Conservation (phyloP, 805 yeast species). For the Kregervanrija pseudodelftensis region DNA sequence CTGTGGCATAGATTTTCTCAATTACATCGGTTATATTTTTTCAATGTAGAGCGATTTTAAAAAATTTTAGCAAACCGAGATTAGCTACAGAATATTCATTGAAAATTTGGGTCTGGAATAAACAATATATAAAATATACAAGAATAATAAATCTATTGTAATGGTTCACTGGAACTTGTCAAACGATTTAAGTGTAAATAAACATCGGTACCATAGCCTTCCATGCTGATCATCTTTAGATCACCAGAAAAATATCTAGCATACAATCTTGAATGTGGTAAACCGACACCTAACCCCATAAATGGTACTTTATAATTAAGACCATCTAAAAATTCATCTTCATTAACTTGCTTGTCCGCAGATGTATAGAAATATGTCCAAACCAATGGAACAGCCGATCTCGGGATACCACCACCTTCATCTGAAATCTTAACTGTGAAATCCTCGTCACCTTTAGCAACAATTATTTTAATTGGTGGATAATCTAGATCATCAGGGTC, state of each 20-base stretch:
- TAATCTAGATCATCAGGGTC: conserved; percentile 57
- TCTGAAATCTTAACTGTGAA: conserved; percentile 86
- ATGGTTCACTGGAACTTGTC: conserved; percentile 66
- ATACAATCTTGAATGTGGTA: conserved; percentile 78
- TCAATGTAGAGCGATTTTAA: too few species aligned
- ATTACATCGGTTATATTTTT: too few species aligned
- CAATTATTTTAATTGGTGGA: conserved; percentile 82
- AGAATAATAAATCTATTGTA: conserved; percentile 30
- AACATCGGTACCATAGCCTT: conserved; percentile 91
- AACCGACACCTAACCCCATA: conserved; percentile 92
- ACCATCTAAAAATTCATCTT: conserved; percentile 13
- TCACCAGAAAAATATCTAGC: conserved; percentile 92
- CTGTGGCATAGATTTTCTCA: too few species aligned
- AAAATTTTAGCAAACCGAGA: too few species aligned
- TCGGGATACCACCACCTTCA: conserved; percentile 91
- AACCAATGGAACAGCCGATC: conserved; percentile 74
- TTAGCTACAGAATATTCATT: too few species aligned
- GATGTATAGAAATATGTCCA: conserved; percentile 93
- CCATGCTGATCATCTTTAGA: conserved; percentile 80
- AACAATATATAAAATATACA: not conserved
- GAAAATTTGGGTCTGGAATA: too few species aligned
- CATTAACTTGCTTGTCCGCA: conserved; percentile 58
- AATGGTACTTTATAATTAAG: conserved; percentile 59
- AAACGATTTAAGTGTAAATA: conserved; percentile 79
- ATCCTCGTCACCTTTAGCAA: conserved; percentile 84